Evolutionary conservation across 2,329 filamentous ascomycete genomes (phyloP).

Genomic region (Fulvia fulva): DNA sequence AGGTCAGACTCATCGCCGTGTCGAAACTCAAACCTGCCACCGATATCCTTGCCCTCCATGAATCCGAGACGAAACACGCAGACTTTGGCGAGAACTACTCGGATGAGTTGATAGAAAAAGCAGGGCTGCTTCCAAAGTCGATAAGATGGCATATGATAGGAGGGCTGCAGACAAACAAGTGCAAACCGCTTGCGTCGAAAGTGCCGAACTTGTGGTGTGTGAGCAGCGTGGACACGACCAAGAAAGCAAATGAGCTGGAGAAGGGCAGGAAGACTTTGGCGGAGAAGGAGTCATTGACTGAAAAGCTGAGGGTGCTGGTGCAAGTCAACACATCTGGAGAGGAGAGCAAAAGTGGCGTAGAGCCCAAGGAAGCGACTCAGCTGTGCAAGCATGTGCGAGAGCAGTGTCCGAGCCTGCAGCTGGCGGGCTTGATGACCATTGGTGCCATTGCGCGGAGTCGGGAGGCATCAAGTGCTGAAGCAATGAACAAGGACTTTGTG

Average conservation of each 20-base stretch:
- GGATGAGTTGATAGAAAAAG: conserved; percentile 79
- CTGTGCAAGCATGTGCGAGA: conserved; percentile 68
- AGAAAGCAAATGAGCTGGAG: conserved; percentile 82
- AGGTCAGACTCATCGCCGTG: conserved; percentile 87
- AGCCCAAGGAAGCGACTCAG: conserved; percentile 57
- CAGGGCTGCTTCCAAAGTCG: conserved; percentile 66
- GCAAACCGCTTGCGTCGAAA: conserved; percentile 73
- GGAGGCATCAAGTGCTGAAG: conserved; percentile 64
- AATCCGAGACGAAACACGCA: conserved; percentile 41
- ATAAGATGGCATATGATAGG: conserved; percentile 98
- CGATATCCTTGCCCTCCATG: conserved; percentile 82
- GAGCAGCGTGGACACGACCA: conserved; percentile 79
- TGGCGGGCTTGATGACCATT: conserved; percentile 94
- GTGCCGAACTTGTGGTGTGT: conserved; percentile 89
- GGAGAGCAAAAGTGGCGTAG: conserved; percentile 75
- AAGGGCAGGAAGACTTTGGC: conserved; percentile 64
- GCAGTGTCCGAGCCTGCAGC: conserved; percentile 66
- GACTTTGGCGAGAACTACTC: conserved; percentile 97
- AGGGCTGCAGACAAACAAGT: conserved; percentile 89
- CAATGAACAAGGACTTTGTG: conserved; percentile 88
- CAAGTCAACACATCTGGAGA: conserved; percentile 96
- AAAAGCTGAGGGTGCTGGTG: conserved; percentile 68
- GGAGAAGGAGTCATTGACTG: conserved; percentile 30
- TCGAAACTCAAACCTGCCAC: conserved; percentile 93
- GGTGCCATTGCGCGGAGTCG: conserved; percentile 84